Evolutionary conservation across 306 rosid genomes (phyloP).

Genomic region (Dalbergia cultrata): DNA sequence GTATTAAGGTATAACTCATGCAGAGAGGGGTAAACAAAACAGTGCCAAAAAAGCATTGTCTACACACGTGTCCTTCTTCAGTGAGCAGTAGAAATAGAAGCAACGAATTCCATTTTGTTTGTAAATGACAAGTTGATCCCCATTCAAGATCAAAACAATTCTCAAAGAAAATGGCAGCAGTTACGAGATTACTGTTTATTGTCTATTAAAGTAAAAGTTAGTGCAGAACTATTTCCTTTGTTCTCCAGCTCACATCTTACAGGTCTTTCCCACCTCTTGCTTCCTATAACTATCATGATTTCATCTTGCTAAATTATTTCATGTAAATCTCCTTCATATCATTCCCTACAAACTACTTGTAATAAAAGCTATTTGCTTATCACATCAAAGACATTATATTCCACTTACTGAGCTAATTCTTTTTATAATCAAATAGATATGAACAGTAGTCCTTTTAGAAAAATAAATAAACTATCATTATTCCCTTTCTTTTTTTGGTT

Average conservation of each 20-base stretch:
- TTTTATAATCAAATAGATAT: too few species aligned
- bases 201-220: conserved; percentile 4
- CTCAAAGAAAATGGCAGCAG: background rate
- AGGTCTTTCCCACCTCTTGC: background rate
- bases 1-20: background rate
- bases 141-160: conserved; percentile 9
- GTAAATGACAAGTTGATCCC: conserved; percentile 15
- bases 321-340: conserved; percentile 1
- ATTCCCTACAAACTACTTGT: background rate
- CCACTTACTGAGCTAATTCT: too few species aligned
- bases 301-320: background rate
- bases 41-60: background rate
- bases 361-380: background rate
- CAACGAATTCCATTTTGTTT: background rate
- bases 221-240: background rate
- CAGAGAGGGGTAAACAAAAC: background rate
- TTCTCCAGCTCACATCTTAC: background rate
- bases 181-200: background rate
- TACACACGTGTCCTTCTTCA: background rate
- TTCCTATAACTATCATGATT: conserved; percentile 14
- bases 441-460: too few species aligned
- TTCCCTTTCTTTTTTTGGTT: background rate
- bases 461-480: background rate
- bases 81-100: background rate
- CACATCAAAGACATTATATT: too few species aligned